Base-by-base conservation (phyloP, 306 rosid genomes). In the Castanea sativa region DNA sequence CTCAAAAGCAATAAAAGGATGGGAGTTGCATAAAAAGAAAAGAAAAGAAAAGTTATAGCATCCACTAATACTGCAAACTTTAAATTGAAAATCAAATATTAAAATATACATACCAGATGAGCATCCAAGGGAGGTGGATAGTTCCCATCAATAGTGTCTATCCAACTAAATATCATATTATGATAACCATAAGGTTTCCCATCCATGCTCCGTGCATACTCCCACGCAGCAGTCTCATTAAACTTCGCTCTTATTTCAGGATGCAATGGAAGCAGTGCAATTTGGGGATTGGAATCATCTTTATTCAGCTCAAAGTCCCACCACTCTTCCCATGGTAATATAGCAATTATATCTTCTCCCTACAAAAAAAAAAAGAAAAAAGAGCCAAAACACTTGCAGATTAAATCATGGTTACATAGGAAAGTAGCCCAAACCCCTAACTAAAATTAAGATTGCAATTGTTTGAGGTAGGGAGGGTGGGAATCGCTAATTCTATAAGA, bases 61-160 rank as follows among this genome's bases (percentile, higher is more conserved):
- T 43, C 30, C 25, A 73, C 43, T 51, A 33, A 33, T 21, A 69
- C 38, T 15, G 76, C 56, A 77, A 71, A 76, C 80, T 18, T 18
- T 43, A n/a, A 75, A 76, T 55, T 23, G 76, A 41, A 52, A 61
- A 60, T 41, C 76, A 52, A 55, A 71, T 76, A 27, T 35, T 43
- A 71, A 63, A 73, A 45, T 20, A 82, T 52, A 33, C 71, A 68
- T 91, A 95, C 99, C 96, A 90, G 33, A 83, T 96, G 92, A 75
- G 99, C 92, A 88, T 96, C 99, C 88, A 96, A 85, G 19, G 99
- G 99, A 43, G 99, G 98, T 21, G 99, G 99, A 83, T 91, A 96
- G 82, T 96, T 96, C 49, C 74, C 91, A 5, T 11, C 80, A 67
- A 82, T 60, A 69, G 99, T 96, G 80, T 96, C 99, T 77, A 96